phyloP scores from a whole-genome alignment of 2,329 filamentous ascomycete genomes.

The Sclerotinia sclerotiorum region DNA sequence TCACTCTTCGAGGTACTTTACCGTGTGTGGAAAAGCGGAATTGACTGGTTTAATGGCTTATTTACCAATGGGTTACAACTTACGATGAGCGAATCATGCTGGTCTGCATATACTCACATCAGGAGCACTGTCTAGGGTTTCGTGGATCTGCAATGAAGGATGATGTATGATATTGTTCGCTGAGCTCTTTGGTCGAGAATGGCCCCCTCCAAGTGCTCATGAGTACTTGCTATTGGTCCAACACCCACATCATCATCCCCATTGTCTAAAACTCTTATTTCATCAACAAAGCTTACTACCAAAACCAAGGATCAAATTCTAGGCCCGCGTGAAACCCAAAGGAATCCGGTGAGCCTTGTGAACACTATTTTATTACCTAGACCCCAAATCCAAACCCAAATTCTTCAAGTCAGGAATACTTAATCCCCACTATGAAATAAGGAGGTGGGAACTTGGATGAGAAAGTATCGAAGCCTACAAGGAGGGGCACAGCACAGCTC shows the following conservation, averaged over 20 bases:
- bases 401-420: background rate
- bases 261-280: slow-evolving; percentile 7
- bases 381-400: background rate
- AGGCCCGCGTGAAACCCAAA: slow-evolving; percentile 8
- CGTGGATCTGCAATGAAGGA: background rate
- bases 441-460: background rate
- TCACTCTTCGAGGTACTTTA: slow-evolving; percentile 1
- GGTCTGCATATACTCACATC: background rate
- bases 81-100: slow-evolving; percentile 3
- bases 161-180: background rate
- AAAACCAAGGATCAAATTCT: slow-evolving; percentile 14
- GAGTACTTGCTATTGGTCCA: background rate
- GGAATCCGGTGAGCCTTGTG: background rate
- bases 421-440: background rate
- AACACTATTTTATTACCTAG: background rate
- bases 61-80: slow-evolving; percentile 1
- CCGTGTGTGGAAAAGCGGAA: background rate
- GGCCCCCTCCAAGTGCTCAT: slow-evolving; percentile 1
- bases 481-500: background rate
- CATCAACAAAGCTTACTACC: background rate
- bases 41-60: slow-evolving; percentile 6
- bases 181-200: too few species aligned
- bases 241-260: background rate
- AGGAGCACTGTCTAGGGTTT: background rate
- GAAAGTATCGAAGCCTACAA: slow-evolving; percentile 7